phyloP scores from a whole-genome alignment of 352 stramenopile genomes.

The Phytophthora pini region DNA sequence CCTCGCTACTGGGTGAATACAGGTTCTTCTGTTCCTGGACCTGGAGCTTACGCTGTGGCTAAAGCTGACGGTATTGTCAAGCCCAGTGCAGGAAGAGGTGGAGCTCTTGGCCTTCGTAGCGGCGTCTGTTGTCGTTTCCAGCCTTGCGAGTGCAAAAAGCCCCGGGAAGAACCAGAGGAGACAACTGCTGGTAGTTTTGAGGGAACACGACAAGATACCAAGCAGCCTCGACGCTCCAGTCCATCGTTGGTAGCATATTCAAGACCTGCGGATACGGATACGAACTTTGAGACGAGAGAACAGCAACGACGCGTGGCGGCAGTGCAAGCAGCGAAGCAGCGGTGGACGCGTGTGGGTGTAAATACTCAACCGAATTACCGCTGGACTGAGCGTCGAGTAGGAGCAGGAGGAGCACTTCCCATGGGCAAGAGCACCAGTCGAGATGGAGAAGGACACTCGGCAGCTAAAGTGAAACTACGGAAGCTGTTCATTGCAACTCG shows the following conservation, averaged over 20 bases:
- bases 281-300: conserved; percentile 36
- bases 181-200: neutral
- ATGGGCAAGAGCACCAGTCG: conserved; percentile 31
- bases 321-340: conserved; percentile 27
- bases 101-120: conserved; percentile 24
- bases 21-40: conserved; percentile 20
- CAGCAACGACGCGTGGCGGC: conserved; percentile 34
- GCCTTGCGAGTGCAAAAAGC: conserved; percentile 32
- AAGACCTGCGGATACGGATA: conserved; percentile 3
- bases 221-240: conserved; percentile 27
- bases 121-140: conserved; percentile 30
- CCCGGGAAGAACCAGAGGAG: conserved; percentile 2
- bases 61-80: conserved; percentile 33
- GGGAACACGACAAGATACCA: conserved; percentile 12
- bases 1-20: conserved; percentile 22
- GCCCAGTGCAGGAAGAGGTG: conserved; percentile 16
- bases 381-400: conserved; percentile 38
- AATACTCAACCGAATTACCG: conserved; percentile 29
- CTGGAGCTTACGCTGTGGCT: conserved; percentile 35
- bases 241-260: conserved; percentile 23
- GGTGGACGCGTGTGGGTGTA: conserved; percentile 27
- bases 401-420: conserved; percentile 23
- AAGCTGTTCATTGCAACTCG: conserved; percentile 14
- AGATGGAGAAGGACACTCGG: conserved; percentile 19
- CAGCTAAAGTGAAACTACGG: conserved; percentile 13